A percentile compares a stretch with the other conserved stretches of the same genome.
phyloP scores from a whole-genome alignment of 257 asterid species.

The Anisodus tanguticus region DNA sequence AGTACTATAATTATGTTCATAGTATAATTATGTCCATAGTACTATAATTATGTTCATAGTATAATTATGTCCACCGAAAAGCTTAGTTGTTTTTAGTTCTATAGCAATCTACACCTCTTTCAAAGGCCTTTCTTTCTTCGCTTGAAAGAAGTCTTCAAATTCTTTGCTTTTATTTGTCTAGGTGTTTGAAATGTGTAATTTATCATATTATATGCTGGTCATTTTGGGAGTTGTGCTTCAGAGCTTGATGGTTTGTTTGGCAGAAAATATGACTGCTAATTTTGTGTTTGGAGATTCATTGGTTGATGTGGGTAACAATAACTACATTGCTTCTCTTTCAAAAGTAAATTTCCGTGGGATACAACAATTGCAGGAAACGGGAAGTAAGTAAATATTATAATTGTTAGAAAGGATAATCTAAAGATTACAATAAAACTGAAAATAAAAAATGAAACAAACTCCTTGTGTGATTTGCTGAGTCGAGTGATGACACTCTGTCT shows the following conservation, averaged over 20 bases:
- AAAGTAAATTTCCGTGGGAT: constrained; percentile 79
- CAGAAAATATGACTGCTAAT: constrained; percentile 43
- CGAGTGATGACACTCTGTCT: no score
- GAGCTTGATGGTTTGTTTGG: not conserved
- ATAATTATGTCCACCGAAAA: not conserved
- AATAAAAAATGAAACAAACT: no score
- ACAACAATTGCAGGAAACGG: no score
- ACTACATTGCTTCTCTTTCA: constrained; percentile 67
- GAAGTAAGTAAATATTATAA: no score
- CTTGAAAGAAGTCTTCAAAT: not conserved
- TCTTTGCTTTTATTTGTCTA: not conserved
- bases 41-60: no score
- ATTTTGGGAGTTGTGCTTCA: not conserved
- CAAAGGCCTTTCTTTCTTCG: not conserved
- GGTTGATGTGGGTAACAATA: constrained; percentile 79
- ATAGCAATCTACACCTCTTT: not conserved
- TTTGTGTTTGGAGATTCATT: constrained; percentile 85
- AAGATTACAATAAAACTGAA: no score
- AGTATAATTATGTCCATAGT: no score
- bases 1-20: no score
- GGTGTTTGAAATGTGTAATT: constrained; percentile 1
- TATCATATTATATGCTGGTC: not conserved
- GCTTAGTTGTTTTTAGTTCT: not conserved
- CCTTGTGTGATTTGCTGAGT: no score
- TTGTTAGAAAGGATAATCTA: no score